Evolutionary conservation across 192 early-diverging fungal species (phyloP), one percentile per base, ranked within the genome.

Genomic region (Backusella psychrophila): DNA sequence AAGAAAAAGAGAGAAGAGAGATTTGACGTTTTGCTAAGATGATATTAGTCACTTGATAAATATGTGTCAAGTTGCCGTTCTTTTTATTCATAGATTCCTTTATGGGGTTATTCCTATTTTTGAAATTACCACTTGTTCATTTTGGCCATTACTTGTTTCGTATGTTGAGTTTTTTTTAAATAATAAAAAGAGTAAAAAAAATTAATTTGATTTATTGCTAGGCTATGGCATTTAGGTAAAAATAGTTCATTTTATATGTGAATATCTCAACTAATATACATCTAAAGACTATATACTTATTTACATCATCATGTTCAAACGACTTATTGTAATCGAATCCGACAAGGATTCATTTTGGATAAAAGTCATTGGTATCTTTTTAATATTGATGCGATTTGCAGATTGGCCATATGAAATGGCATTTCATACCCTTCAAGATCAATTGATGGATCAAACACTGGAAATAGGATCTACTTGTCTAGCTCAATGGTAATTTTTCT

Each of bases 401-500:
- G 81, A 82, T 73, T 82, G 81, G 81, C 81, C 81, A 26, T 82
- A 79, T 59, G 81, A 82, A 73, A 29, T 82, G 26, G 35, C 71
- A 6, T 72, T 56, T 34, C 63, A 69, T 29, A 38, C 44, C 15
- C 17, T 81, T 5, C 71, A 73, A 53, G 7, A 66, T 31, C 29
- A 75, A 33, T 66, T 70, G 5, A 74, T 65, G 31, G 36, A 46
- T 1, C 75, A 77, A 69, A 17, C 49, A 38, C 29, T 75, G 3
- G 19, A 36, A 29, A 31, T 46, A 26, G 80, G 76, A 12, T 71
- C 39, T 23, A 74, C 36, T 5, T 81, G 80, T 70, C 76, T 76
- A 36, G 75, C 80, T n/a, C 46, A 69, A 69, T 81, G 80, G 80
- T 81, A 56, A 65, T 3, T 65, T 31, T 31, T 35, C 11, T 31